Conservation (phyloP, 2,329 filamentous ascomycete species). For the Xylogone sp. region DNA sequence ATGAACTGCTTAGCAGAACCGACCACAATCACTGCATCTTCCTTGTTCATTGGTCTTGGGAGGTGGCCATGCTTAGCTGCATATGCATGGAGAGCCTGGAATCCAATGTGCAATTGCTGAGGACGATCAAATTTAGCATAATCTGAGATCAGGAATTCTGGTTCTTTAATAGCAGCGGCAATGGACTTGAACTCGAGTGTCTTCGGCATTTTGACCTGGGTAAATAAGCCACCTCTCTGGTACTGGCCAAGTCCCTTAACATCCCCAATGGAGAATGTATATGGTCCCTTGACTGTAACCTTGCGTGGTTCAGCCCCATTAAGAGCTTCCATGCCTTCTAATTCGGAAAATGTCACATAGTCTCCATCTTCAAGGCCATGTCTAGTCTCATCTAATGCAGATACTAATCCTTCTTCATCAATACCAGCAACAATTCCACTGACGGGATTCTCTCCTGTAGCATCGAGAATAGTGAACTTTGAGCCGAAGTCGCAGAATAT, state of each 20-base stretch:
- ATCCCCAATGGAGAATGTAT: slow-evolving; percentile 95
- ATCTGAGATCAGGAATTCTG: slow-evolving; percentile 87
- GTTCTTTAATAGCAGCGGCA: slow-evolving; percentile 73
- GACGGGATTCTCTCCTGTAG: slow-evolving; percentile 83
- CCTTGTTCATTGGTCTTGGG: slow-evolving; percentile 78
- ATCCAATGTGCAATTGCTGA: slow-evolving; percentile 83
- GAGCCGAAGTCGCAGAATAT: slow-evolving; percentile 98
- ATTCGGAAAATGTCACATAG: slow-evolving; percentile 89
- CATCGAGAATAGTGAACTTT: slow-evolving; percentile 85
- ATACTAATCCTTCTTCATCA: slow-evolving; percentile 85
- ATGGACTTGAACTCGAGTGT: slow-evolving; percentile 84
- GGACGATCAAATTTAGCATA: slow-evolving; percentile 98
- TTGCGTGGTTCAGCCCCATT: slow-evolving; percentile 84
- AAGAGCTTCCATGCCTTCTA: slow-evolving; percentile 86
- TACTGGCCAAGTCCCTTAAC: slow-evolving; percentile 85
- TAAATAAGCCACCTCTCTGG: slow-evolving; percentile 81
- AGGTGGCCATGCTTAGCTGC: slow-evolving; percentile 69
- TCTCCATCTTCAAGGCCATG: slow-evolving; percentile 96
- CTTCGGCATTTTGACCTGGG: slow-evolving; percentile 98
- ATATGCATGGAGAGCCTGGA: slow-evolving; percentile 90
- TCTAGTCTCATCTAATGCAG: slow-evolving; percentile 87
- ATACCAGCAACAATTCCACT: slow-evolving; percentile 89
- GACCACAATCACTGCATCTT: slow-evolving; percentile 75
- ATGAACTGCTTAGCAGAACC: slow-evolving; percentile 73
- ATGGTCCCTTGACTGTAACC: slow-evolving; percentile 90